A percentile compares a stretch with the other conserved stretches of the same genome.
phyloP scores from a whole-genome alignment of 2,329 filamentous ascomycete genomes.

The Fusarium gaditjirri region DNA sequence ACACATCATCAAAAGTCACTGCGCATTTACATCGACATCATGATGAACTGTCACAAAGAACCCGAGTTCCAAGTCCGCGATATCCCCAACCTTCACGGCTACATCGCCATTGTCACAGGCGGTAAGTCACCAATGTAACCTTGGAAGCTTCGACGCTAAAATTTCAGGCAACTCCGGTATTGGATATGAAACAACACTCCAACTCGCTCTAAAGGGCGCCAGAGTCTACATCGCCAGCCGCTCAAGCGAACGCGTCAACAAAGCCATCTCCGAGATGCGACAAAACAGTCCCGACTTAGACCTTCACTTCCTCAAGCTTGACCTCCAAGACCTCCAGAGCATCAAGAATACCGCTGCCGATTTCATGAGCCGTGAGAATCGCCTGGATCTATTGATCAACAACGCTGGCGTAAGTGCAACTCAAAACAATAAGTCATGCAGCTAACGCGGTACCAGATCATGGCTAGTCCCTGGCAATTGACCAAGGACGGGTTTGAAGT shows the following conservation, averaged over 20 bases:
- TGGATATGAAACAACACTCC: constrained; percentile 37
- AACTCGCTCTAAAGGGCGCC: constrained; percentile 33
- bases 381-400: constrained; percentile 38
- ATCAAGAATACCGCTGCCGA: constrained; percentile 27
- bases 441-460: constrained; percentile 39
- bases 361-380: constrained; percentile 30
- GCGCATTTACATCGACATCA: not conserved
- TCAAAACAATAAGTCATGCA: accelerated
- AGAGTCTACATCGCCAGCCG: constrained; percentile 40
- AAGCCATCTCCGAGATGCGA: constrained; percentile 36
- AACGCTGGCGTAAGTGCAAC: constrained; percentile 44
- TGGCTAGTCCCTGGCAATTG: constrained; percentile 35
- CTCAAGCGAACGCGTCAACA: constrained; percentile 31
- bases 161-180: constrained; percentile 32
- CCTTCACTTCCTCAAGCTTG: constrained; percentile 38
- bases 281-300: constrained; percentile 18
- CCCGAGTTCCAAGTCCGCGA: constrained; percentile 30
- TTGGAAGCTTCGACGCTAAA: accelerated
- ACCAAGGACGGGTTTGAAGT: constrained; percentile 36
- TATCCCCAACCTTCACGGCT: constrained; percentile 34
- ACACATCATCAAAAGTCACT: accelerated
- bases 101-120: constrained; percentile 40
- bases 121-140: not conserved
- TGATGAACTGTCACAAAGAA: constrained; percentile 19
- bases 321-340: constrained; percentile 36